These are phyloP conservation scores for Mucuna pruriens DNA, from an alignment of 306 rosid species.

Conservation along the genomic window DNA sequence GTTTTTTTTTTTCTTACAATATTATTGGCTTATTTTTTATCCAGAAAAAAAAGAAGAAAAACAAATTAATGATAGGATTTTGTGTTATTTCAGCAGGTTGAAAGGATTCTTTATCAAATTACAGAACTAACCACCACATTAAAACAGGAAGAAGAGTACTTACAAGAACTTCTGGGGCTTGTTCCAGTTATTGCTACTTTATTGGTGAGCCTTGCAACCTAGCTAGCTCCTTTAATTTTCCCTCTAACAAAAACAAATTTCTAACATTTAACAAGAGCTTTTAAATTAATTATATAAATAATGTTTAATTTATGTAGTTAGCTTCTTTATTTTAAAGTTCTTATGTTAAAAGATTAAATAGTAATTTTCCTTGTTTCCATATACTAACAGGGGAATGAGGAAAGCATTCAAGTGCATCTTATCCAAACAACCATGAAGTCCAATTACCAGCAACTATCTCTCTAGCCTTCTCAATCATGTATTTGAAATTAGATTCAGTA, in stretches of 20 bases:
- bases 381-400: slow-evolving; percentile 40
- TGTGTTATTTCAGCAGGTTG: slow-evolving; percentile 50
- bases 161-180: slow-evolving; percentile 46
- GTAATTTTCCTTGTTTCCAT: not conserved
- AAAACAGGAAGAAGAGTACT: slow-evolving; percentile 54
- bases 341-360: not conserved
- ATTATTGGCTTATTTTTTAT: not conserved
- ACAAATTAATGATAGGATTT: not conserved
- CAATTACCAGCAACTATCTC: not conserved
- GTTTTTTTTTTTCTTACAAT: not conserved
- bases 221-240: too few relatives aligned
- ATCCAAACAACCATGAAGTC: slow-evolving; percentile 26
- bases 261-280: not conserved
- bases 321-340: not conserved
- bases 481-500: not conserved
- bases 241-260: too few relatives aligned
- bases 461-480: not conserved
- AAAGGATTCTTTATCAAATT: slow-evolving; percentile 59
- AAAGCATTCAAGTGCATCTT: slow-evolving; percentile 35
- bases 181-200: slow-evolving; percentile 42
- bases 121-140: slow-evolving; percentile 62
- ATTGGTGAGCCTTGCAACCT: slow-evolving; percentile 50
- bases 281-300: not conserved
- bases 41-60: not conserved
- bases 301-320: not conserved